phyloP scores from a whole-genome alignment of 2,329 filamentous ascomycete genomes.

The Aspergillus sp. region DNA sequence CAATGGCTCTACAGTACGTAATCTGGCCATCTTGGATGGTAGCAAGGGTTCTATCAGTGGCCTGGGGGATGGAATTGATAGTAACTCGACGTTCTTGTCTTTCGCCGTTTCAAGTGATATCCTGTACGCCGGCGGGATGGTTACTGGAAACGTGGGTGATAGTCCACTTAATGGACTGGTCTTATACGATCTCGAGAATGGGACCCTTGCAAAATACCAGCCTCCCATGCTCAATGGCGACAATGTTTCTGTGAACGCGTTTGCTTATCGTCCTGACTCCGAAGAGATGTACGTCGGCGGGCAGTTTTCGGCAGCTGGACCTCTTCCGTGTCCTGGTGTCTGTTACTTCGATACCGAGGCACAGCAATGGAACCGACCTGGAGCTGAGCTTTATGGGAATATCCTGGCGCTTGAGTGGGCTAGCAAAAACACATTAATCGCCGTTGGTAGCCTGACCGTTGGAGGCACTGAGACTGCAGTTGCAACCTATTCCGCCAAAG shows the following conservation, averaged over 20 bases:
- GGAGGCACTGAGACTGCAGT: conserved; percentile 66
- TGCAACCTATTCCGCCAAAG: conserved; percentile 69
- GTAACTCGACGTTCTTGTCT: conserved; percentile 72
- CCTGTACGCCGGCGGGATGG: conserved; percentile 78
- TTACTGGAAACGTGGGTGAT: conserved; percentile 67
- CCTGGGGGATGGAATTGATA: conserved; percentile 61
- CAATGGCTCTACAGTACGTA: conserved; percentile 69
- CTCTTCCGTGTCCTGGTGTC: conserved; percentile 76
- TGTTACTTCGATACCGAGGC: conserved; percentile 73
- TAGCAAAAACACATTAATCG: conserved; percentile 68
- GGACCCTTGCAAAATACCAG: conserved; percentile 64
- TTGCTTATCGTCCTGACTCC: conserved; percentile 69
- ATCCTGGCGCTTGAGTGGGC: conserved; percentile 76
- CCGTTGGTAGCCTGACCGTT: conserved; percentile 73
- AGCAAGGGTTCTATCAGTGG: conserved; percentile 70
- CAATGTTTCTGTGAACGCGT: conserved; percentile 71
- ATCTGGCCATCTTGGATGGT: conserved; percentile 79
- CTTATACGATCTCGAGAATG: conserved; percentile 70
- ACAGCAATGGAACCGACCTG: conserved; percentile 78
- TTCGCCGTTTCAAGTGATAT: conserved; percentile 66
- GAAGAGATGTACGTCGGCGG: conserved; percentile 83
- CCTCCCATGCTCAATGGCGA: conserved; percentile 72
- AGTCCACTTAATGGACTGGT: conserved; percentile 70
- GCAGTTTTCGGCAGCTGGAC: conserved; percentile 77
- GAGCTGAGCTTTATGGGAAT: conserved; percentile 67